phyloP scores from a whole-genome alignment of 306 rosid species.

The Cucumis hystrix region DNA sequence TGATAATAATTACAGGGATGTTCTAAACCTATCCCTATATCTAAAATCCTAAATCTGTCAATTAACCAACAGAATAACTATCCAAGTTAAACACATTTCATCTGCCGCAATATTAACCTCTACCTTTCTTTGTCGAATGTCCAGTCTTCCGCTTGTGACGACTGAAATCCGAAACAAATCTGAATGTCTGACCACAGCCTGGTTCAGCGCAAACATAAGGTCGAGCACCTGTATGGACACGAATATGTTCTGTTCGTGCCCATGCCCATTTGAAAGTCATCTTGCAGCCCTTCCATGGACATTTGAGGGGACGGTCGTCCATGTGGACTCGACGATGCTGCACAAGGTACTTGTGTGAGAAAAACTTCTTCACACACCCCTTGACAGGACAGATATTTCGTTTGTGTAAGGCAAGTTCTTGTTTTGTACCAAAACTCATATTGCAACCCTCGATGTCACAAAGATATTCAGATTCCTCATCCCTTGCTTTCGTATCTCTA shows the following conservation, averaged over 20 bases:
- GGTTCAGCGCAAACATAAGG: conserved; percentile 85
- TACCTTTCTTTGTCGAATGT: conserved; percentile 63
- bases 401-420: conserved; percentile 69
- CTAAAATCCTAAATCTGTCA: conserved; percentile 54
- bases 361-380: conserved; percentile 98
- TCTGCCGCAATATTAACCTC: conserved; percentile 20
- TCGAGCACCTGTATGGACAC: conserved; percentile 94
- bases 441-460: conserved; percentile 92
- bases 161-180: conserved; percentile 96
- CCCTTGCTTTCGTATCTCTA: conserved; percentile 25
- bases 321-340: conserved; percentile 90
- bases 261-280: conserved; percentile 99
- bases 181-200: conserved; percentile 87
- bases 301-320: conserved; percentile 90
- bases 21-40: conserved; percentile 36
- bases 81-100: conserved; percentile 23
- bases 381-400: conserved; percentile 80
- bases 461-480: conserved; percentile 44
- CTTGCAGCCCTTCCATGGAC: conserved; percentile 99
- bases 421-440: conserved; percentile 68
- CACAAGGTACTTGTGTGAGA: conserved; percentile 96
- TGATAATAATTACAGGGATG: conserved; percentile 48
- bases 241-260: conserved; percentile 96
- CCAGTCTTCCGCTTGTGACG: conserved; percentile 99
- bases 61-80: conserved; percentile 37